Base-by-base conservation (phyloP, 306 rosid genomes). In the Prunus padus region DNA sequence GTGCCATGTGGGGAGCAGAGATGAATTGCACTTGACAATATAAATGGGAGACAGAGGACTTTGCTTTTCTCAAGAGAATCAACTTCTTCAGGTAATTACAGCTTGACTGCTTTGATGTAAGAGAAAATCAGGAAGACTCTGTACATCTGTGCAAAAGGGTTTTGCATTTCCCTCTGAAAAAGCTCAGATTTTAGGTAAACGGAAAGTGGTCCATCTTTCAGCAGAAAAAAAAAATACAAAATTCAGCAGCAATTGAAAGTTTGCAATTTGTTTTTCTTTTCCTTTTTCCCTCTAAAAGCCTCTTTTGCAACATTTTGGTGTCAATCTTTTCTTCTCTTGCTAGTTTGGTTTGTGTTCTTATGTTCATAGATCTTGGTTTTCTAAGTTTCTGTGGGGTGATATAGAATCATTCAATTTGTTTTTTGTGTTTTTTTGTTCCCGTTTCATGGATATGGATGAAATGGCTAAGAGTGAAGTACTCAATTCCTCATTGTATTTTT, bases 21-120 rank as follows among this genome's bases (percentile, higher is more conserved):
- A 65, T 69, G 84, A 77, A 50, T 52, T 74, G 69, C 88, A 87
- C 89, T 85, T 85, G 86, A 55, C 28, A 5, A 67, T 70, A 78
- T 82, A 55, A 81, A 66, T 80, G 81, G 69, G 71, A 75, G 80
- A 66, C 61, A 76, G 62, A 70, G 70, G 56, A 30, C 56, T 78
- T 81, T 77, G 71, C 50, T 74, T 79, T 76, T 80, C 80, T 77
- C 82, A 54, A 82, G 83, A 77, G 87, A 80, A 88, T 83, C 82
- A 52, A 5, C 16, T 49, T 69, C 28, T 73, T 61, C 85, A 82
- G 71, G 63, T 77, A 63, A 37, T 37, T 37, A 37, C 9, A 37
- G 42, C 42, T 77, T 77, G 46, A 56, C 74, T 74, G 75, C 59
- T 71, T 71, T 74, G 50, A 65, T 72, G 76, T 51, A 20, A 71